phyloP scores from a whole-genome alignment of 345 rosid genomes.

The Nasturtium officinale region DNA sequence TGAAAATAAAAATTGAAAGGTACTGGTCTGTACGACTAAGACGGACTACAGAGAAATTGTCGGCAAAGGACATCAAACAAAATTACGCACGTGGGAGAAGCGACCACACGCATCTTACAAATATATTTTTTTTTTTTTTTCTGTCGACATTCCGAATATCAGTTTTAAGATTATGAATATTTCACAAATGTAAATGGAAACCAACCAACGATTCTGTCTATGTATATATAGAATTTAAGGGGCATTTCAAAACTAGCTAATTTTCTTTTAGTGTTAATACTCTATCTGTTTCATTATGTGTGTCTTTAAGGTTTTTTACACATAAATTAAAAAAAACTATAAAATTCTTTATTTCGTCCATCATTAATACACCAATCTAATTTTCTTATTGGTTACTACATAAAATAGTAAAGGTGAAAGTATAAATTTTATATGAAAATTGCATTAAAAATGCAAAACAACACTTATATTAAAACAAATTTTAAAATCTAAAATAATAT shows the following conservation, averaged over 20 bases:
- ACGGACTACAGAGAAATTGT: conserved; percentile 29
- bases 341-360: no score
- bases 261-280: no score
- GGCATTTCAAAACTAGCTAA: background rate
- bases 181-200: conserved; percentile 4
- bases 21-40: conserved; percentile 35
- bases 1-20: conserved; percentile 15
- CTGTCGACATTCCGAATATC: background rate
- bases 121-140: background rate
- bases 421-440: no score
- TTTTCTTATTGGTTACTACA: no score
- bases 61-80: conserved; percentile 36
- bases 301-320: no score
- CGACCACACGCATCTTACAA: conserved; percentile 30
- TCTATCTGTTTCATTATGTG: no score
- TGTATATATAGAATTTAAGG: background rate
- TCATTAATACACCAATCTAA: no score
- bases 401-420: no score
- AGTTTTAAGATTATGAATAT: background rate
- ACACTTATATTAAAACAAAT: no score
- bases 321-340: no score
- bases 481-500: no score
- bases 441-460: no score
- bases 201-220: background rate
- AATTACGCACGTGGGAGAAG: conserved; percentile 26